These are phyloP conservation scores for Westerdykella sp. DNA, from an alignment of 2,329 filamentous ascomycete genomes.

Conservation along the genomic window DNA sequence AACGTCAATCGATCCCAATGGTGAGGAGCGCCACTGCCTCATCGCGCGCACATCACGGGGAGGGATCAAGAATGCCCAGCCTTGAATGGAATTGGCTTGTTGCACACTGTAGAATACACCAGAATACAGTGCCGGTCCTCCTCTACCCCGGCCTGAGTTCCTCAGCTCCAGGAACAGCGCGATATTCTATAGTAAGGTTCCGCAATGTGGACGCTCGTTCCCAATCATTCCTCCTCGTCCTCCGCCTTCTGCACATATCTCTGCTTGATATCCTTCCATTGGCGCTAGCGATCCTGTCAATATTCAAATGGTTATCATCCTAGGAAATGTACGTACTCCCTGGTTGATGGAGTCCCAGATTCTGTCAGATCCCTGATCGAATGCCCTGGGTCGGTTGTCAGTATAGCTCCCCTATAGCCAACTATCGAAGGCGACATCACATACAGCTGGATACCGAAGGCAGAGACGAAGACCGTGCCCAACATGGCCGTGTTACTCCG, in stretches of 20 bases:
- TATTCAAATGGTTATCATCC: not conserved
- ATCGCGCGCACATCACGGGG: too few relatives aligned
- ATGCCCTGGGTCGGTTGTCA: constrained; percentile 55
- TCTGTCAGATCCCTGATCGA: constrained; percentile 73
- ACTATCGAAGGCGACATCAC: constrained; percentile 30
- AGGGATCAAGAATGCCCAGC: too few relatives aligned
- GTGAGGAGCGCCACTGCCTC: too few relatives aligned
- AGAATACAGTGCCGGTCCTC: constrained; percentile 24
- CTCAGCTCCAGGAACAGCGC: not conserved
- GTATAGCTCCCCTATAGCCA: constrained; percentile 8
- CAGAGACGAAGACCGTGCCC: constrained; percentile 73
- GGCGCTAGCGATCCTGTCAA: constrained; percentile 56
- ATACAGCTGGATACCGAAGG: constrained; percentile 93
- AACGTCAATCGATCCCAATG: too few relatives aligned
- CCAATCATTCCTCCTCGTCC: constrained; percentile 47
- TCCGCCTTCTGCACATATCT: constrained; percentile 70
- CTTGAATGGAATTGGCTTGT: not conserved
- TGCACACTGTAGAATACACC: constrained; percentile 33
- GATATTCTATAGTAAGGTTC: constrained; percentile 8
- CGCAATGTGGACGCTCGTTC: constrained; percentile 3
- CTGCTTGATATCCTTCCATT: constrained; percentile 99
- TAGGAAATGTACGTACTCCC: constrained; percentile 53
- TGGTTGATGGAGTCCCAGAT: constrained; percentile 89
- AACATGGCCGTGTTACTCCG: constrained; percentile 85
- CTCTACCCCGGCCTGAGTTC: constrained; percentile 3